Percentiles rank a stretch among this genome's conserved stretches.
Evolutionary conservation across 495 filamentous ascomycete species (phyloP).

Genomic region (Aspergillus taichungensis): DNA sequence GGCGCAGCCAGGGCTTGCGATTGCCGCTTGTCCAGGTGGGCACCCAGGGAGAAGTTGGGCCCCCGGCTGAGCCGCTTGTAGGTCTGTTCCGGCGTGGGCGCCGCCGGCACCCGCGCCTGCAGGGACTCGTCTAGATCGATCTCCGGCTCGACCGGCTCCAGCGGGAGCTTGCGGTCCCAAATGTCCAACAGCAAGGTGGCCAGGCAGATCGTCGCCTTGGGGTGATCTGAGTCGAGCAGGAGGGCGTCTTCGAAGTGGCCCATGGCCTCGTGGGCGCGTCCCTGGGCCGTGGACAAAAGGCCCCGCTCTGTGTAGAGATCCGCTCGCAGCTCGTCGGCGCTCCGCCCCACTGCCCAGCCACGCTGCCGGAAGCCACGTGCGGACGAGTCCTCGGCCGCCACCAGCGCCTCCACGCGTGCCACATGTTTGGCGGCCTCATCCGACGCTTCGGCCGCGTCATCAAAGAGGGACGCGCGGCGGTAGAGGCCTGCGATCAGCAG

Average conservation of each 20-base stretch:
- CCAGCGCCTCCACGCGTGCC: conserved; percentile 33
- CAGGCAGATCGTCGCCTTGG: conserved; percentile 70
- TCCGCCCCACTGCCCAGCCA: conserved; percentile 66
- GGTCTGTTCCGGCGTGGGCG: no score
- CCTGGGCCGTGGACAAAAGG: conserved; percentile 53
- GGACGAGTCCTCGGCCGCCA: conserved; percentile 38
- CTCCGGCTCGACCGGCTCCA: conserved; percentile 29
- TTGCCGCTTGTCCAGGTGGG: conserved; percentile 19
- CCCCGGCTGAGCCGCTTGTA: conserved; percentile 1
- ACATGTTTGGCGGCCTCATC: conserved; percentile 71
- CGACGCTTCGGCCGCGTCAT: conserved; percentile 70
- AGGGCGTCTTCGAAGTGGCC: conserved; percentile 73
- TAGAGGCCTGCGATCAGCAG: conserved; percentile 82
- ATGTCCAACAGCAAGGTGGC: conserved; percentile 80
- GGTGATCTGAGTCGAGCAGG: conserved; percentile 62
- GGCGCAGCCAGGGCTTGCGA: conserved; percentile 20
- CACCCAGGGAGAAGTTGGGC: conserved; percentile 20
- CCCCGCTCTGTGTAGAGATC: conserved; percentile 74
- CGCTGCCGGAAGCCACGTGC: conserved; percentile 46
- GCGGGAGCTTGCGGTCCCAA: conserved; percentile 54
- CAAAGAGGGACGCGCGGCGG: conserved; percentile 64
- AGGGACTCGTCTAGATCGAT: conserved; percentile 23
- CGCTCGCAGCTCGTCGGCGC: conserved; percentile 70
- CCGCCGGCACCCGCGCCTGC: conserved; percentile 12
- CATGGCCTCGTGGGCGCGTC: conserved; percentile 55